Base-by-base conservation (phyloP, 352 stramenopile genomes). In the Pythium catenulatum region DNA sequence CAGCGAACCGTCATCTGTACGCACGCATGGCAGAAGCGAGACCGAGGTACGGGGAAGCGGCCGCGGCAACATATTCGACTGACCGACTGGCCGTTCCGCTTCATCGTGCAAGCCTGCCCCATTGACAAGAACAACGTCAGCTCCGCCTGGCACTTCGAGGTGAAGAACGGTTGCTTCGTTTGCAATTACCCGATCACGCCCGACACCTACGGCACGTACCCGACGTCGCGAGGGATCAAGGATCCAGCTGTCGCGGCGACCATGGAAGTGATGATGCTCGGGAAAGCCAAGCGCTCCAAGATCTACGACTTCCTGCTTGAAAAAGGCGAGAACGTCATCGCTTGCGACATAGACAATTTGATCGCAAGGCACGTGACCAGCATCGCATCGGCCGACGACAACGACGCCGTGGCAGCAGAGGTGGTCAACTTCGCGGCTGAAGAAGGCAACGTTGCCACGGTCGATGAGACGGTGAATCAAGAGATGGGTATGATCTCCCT, bases 1-100 rank as follows among this genome's bases (percentile, higher is more conserved):
- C 74, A 82, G 30, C 56, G 74, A 39, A 39, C 39, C n/a, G 61
- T 52, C 58, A 82, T 73, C 43, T 82, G 74, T 56, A 73, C 58
- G 25, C 74, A 73, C 45, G 74, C 56, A 1, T 82, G 58, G 54
- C 11, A 15, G 1, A 46, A 72, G 37, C 14, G 46, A 1, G 32
- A n/a, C 25, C 56, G 58, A 21, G 27, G 41, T 32, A 75, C 25
- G 41, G 41, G n/a, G n/a, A n/a, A n/a, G n/a, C n/a, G n/a, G 21
- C 34, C 27, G 37, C 52, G 4, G 65, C 32, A 52, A 39, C 54
- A 36, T 39, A 74, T 74, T 14, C 63, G 63, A 8, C 15, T 34
- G 7, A 74, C 32, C 15, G 41, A 52, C 30, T 74, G 63, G 23
- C 39, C 39, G 37, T 74, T 74, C 39, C 63, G 63, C 14, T 74